A percentile compares a stretch with the other conserved stretches of the same genome.
Conservation (phyloP, 148 eudicot genomes). For the Silene latifolia region DNA sequence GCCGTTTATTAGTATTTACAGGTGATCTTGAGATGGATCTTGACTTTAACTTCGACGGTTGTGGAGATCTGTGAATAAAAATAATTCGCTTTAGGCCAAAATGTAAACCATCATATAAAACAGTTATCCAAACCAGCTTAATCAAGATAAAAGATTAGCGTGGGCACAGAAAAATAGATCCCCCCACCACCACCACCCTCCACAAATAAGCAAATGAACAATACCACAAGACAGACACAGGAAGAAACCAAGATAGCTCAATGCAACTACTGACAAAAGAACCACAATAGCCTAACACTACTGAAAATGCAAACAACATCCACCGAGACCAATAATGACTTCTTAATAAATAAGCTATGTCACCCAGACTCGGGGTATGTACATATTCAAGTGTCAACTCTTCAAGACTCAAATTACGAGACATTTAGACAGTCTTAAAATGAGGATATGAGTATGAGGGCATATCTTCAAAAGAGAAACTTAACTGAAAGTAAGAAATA, state of each 20-base stretch:
- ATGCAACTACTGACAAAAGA: background rate
- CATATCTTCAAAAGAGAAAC: no score
- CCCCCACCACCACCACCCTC: no score
- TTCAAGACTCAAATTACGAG: no score
- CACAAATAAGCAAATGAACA: background rate
- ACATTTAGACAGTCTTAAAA: no score
- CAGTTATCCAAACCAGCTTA: background rate
- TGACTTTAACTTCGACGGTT: slow-evolving; percentile 45
- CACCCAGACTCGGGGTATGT: background rate
- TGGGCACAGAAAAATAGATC: background rate
- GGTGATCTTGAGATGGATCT: slow-evolving; percentile 69
- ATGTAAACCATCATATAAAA: no score
- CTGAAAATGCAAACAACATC: background rate
- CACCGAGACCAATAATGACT: background rate
- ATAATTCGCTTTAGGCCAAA: slow-evolving; percentile 1
- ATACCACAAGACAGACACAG: background rate
- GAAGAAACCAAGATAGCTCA: background rate
- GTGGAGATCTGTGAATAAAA: slow-evolving; percentile 54
- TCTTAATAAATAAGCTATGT: background rate
- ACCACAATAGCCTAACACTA: background rate
- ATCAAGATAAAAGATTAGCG: background rate
- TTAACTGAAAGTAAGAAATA: no score
- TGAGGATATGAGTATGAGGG: no score
- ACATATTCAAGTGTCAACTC: no score
- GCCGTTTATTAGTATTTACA: slow-evolving; percentile 35